Conservation (phyloP, 108 stramenopile genomes). For the Aurantiochytrium sp. region DNA sequence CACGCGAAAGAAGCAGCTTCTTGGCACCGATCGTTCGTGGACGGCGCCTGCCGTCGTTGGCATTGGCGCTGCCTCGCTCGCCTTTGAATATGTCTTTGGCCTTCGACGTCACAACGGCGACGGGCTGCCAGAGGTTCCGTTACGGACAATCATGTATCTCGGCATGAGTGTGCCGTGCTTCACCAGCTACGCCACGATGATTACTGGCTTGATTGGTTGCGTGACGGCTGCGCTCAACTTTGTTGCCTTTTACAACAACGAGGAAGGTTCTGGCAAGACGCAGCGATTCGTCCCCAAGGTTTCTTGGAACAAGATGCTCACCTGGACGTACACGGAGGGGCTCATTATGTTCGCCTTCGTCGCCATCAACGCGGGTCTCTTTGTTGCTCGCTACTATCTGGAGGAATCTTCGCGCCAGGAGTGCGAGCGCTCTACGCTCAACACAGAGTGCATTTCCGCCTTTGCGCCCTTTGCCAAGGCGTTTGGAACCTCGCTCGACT, state of each 20-base stretch:
- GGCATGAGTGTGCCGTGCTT: neutral
- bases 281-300: neutral
- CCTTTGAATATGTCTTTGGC: neutral
- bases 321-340: neutral
- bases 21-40: neutral
- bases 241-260: neutral
- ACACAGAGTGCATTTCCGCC: neutral
- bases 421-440: neutral
- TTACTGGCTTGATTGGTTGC: neutral
- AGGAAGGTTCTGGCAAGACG: neutral
- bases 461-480: neutral
- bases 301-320: neutral
- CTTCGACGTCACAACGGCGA: neutral
- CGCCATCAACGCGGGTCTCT: neutral
- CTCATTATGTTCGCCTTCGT: neutral
- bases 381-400: neutral
- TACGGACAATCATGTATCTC: neutral
- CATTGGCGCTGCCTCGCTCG: neutral
- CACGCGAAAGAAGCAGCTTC: neutral
- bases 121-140: neutral
- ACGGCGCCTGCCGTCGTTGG: neutral
- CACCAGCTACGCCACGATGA: neutral
- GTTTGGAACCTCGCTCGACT: neutral
- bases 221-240: neutral
- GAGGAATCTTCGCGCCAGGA: neutral